phyloP scores from a whole-genome alignment of 768 basidiomycete genomes.

The Trametes cubensis region DNA sequence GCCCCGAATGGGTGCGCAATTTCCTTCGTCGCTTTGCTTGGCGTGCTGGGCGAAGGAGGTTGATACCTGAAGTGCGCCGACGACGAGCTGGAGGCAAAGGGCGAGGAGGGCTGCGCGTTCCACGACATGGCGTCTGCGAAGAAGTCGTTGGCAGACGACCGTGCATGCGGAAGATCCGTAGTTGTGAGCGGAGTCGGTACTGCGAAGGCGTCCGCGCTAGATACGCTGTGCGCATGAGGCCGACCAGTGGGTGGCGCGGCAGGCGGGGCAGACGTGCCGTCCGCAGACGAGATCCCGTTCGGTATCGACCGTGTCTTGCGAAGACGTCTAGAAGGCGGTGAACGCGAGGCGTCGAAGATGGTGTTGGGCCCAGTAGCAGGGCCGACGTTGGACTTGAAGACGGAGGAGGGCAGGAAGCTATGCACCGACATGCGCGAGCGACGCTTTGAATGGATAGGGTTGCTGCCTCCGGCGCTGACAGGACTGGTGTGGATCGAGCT shows the following conservation, averaged over 20 bases:
- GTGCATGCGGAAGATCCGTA: constrained; percentile 30
- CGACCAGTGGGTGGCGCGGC: constrained; percentile 47
- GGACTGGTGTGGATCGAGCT: constrained; percentile 8
- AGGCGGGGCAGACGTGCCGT: constrained; percentile 11
- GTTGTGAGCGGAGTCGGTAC: constrained; percentile 31
- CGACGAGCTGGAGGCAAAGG: constrained; percentile 36
- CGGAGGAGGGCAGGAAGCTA: constrained; percentile 50
- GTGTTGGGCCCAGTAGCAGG: constrained; percentile 16
- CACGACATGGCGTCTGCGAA: constrained; percentile 72
- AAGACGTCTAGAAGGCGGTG: constrained; percentile 52
- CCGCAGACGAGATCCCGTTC: constrained; percentile 39
- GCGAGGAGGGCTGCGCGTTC: constrained; percentile 44
- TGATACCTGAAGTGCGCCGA: constrained; percentile 31
- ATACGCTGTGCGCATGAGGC: constrained; percentile 79
- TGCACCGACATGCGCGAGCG: constrained; percentile 74
- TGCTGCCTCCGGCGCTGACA: background rate
- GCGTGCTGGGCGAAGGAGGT: constrained; percentile 15
- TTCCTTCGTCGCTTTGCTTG: constrained; percentile 21
- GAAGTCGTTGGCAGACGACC: constrained; percentile 46
- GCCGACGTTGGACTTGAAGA: constrained; percentile 46
- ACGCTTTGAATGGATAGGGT: constrained; percentile 40
- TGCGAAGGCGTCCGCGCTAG: constrained; percentile 64
- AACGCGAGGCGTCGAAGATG: constrained; percentile 29
- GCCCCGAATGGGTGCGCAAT: constrained; percentile 65
- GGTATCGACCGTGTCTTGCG: constrained; percentile 79